Percentiles rank a stretch among this genome's conserved stretches.
These are phyloP conservation scores for Vigna unguiculata DNA, from an alignment of 306 rosid genomes.

Conservation along the genomic window DNA sequence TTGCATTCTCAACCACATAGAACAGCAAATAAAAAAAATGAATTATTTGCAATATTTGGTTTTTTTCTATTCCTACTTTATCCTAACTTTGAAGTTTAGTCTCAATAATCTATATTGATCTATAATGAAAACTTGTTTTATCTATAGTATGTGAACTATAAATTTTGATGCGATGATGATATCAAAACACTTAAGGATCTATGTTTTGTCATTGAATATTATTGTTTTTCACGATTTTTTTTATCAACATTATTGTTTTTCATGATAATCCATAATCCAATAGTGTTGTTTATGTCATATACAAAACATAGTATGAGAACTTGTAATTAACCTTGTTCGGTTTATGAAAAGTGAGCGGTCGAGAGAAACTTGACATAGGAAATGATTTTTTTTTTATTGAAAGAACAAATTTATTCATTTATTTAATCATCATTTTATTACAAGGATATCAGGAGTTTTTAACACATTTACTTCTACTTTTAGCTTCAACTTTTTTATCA, in stretches of 20 bases:
- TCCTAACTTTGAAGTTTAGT: not conserved
- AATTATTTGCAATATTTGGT: not conserved
- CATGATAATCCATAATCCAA: not conserved
- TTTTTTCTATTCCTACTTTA: not conserved
- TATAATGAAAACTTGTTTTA: not conserved
- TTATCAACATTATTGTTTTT: not conserved
- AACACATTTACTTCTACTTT: not conserved
- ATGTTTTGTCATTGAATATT: not conserved
- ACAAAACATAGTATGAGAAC: not conserved
- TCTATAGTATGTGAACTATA: not conserved
- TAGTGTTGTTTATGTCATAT: not conserved
- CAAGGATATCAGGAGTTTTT: not conserved
- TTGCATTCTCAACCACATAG: too few species aligned
- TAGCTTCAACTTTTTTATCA: not conserved
- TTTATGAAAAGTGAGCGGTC: not conserved
- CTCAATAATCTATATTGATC: not conserved
- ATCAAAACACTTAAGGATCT: not conserved
- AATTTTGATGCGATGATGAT: not conserved
- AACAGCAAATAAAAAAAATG: not conserved
- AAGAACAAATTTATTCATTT: not conserved
- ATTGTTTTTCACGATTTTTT: not conserved
- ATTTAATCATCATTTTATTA: not conserved
- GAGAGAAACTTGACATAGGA: not conserved
- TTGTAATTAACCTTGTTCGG: not conserved
- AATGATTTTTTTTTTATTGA: too few species aligned